Evolutionary conservation across 2,329 filamentous ascomycete genomes (phyloP).

Genomic region (Metarhizium brunneum): DNA sequence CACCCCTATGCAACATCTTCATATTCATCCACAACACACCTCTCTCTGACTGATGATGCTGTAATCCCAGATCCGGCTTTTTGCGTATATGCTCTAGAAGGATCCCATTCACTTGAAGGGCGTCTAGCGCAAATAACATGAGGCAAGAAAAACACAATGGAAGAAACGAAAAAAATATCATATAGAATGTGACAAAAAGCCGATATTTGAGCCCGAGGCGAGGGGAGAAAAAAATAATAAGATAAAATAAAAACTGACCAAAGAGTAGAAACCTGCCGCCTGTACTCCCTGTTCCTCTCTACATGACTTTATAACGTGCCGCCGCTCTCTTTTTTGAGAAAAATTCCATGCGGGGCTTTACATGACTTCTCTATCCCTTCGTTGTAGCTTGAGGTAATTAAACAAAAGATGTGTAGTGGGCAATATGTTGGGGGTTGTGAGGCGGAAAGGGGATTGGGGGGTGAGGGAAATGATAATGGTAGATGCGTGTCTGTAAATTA

Average conservation of each 20-base stretch:
- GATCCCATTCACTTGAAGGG: slow-evolving; percentile 26
- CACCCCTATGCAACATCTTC: background rate
- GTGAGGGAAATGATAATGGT: slow-evolving; percentile 4
- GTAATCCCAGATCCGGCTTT: background rate
- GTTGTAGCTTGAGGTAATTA: slow-evolving; percentile 18
- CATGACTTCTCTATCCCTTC: slow-evolving; percentile 34
- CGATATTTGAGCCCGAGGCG: background rate
- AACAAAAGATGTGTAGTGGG: slow-evolving; percentile 12
- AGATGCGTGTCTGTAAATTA: background rate
- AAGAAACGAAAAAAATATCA: background rate
- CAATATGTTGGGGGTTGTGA: background rate
- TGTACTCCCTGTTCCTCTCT: slow-evolving; percentile 30
- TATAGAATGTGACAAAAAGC: background rate
- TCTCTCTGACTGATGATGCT: slow-evolving; percentile 1
- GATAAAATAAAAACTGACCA: slow-evolving; percentile 10
- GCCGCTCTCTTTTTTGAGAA: slow-evolving; percentile 16
- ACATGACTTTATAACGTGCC: slow-evolving; percentile 31
- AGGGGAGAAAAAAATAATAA: slow-evolving; percentile 11
- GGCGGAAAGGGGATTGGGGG: slow-evolving; percentile 2
- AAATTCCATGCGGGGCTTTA: slow-evolving; percentile 25
- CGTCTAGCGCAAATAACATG: slow-evolving; percentile 14
- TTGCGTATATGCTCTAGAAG: slow-evolving; percentile 1
- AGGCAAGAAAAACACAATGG: slow-evolving; percentile 9
- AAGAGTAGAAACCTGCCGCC: slow-evolving; percentile 19
- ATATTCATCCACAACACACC: background rate